These are phyloP conservation scores for Falciphora oryzae DNA, from an alignment of 2,329 filamentous ascomycete species.

Conservation along the genomic window DNA sequence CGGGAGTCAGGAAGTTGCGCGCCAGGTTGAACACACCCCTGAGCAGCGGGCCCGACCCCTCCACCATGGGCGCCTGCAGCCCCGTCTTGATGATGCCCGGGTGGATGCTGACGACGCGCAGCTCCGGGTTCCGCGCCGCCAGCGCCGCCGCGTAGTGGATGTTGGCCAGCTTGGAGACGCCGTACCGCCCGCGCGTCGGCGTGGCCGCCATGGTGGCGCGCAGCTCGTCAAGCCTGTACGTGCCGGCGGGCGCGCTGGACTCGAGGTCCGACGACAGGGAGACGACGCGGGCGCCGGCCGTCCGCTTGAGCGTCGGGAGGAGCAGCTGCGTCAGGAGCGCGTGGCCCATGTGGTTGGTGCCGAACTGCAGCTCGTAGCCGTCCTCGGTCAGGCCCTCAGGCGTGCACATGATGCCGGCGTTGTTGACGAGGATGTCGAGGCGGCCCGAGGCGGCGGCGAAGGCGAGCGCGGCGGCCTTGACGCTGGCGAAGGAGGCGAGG, in stretches of 20 bases:
- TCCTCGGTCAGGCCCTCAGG: slow-evolving; percentile 31
- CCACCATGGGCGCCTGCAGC: not conserved
- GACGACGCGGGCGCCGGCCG: slow-evolving; percentile 22
- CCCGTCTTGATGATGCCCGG: slow-evolving; percentile 25
- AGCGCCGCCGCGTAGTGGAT: slow-evolving; percentile 24
- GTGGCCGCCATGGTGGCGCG: slow-evolving; percentile 8
- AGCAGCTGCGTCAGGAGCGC: slow-evolving; percentile 35
- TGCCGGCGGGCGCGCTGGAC: slow-evolving; percentile 12
- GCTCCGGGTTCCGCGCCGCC: slow-evolving; percentile 20
- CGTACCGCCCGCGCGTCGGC: slow-evolving; percentile 21
- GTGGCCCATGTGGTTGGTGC: slow-evolving; percentile 42
- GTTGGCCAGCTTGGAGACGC: slow-evolving; percentile 29
- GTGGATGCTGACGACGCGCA: slow-evolving; percentile 22
- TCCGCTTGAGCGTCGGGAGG: slow-evolving; percentile 20
- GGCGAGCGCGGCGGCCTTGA: slow-evolving; percentile 32
- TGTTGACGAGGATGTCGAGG: slow-evolving; percentile 40
- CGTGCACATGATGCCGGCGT: slow-evolving; percentile 38
- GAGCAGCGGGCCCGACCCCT: not conserved
- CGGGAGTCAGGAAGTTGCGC: slow-evolving; percentile 8
- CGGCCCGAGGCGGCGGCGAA: slow-evolving; percentile 27
- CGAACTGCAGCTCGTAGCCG: slow-evolving; percentile 42
- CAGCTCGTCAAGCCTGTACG: slow-evolving; percentile 9
- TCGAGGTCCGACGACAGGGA: slow-evolving; percentile 16
- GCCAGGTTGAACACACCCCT: not conserved
- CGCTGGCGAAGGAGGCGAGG: slow-evolving; percentile 35